Percentiles rank a stretch among this genome's conserved stretches.
Evolutionary conservation across 1,284 basidiomycete species (phyloP).

Genomic region (Gastroboletus turbinatus): DNA sequence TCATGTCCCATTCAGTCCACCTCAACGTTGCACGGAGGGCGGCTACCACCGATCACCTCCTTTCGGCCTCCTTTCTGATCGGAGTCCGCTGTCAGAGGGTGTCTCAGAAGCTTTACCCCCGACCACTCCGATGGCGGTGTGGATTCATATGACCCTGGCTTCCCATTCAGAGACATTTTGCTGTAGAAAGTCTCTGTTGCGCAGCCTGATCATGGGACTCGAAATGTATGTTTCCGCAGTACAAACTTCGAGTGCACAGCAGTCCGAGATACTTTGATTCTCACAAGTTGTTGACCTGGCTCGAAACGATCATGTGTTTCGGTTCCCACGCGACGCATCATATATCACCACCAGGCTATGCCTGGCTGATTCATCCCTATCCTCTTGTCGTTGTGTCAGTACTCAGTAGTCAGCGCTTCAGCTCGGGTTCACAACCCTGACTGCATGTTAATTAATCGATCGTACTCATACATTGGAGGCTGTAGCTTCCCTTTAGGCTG

Average conservation of each 20-base stretch:
- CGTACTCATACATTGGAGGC: constrained; percentile 7
- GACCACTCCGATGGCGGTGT: constrained; percentile 13
- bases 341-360: not conserved
- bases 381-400: constrained; percentile 2
- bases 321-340: not conserved
- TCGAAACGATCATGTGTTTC: not conserved
- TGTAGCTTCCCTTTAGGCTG: constrained; percentile 21
- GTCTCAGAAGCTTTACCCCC: not conserved
- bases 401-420: too few relatives aligned
- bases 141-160: not conserved
- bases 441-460: constrained; percentile 25
- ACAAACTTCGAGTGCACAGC: not conserved
- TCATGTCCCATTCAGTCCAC: constrained; percentile 3
- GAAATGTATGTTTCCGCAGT: constrained; percentile 11
- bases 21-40: constrained; percentile 19
- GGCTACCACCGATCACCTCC: constrained; percentile 31
- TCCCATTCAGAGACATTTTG: not conserved
- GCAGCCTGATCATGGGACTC: constrained; percentile 4
- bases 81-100: constrained; percentile 17
- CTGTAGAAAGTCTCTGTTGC: constrained; percentile 4
- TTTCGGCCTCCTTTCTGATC: constrained; percentile 23
- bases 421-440: constrained; percentile 22
- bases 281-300: not conserved
- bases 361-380: not conserved
- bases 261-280: not conserved